Evolutionary conservation across 768 basidiomycete genomes (phyloP).

Genomic region (Hypsizygus marmoreus): DNA sequence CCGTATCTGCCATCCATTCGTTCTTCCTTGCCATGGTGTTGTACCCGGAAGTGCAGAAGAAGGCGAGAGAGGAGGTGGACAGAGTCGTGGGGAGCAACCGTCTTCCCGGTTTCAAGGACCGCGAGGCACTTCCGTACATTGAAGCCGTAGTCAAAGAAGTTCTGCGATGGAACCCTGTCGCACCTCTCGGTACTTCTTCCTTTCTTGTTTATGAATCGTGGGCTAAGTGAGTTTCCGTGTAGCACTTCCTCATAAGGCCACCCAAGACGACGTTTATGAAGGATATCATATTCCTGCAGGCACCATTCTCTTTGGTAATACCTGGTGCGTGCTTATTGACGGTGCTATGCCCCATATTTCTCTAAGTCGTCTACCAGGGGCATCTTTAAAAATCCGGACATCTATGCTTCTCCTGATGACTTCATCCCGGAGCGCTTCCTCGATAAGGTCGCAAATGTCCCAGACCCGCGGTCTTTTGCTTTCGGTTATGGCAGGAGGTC

Average conservation of each 20-base stretch:
- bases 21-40: slow-evolving; percentile 33
- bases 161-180: slow-evolving; percentile 25
- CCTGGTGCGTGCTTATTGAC: slow-evolving; percentile 6
- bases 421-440: slow-evolving; percentile 9
- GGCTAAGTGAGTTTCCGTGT: slow-evolving; percentile 1
- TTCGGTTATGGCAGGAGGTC: slow-evolving; percentile 29
- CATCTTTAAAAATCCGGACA: slow-evolving; percentile 29
- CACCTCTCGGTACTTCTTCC: slow-evolving; percentile 31
- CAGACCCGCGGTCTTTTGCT: slow-evolving; percentile 9
- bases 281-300: slow-evolving; percentile 15
- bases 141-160: slow-evolving; percentile 30
- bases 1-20: slow-evolving; percentile 24
- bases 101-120: slow-evolving; percentile 31
- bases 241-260: slow-evolving; percentile 18
- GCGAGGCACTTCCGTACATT: slow-evolving; percentile 28
- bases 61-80: slow-evolving; percentile 35
- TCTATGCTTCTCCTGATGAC: slow-evolving; percentile 32
- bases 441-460: neutral
- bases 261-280: slow-evolving; percentile 16
- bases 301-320: slow-evolving; percentile 14
- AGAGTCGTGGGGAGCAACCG: slow-evolving; percentile 25
- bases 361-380: slow-evolving; percentile 25
- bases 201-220: too few species aligned
- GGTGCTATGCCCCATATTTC: neutral
- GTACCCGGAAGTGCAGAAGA: slow-evolving; percentile 31